phyloP scores from a whole-genome alignment of 1,139 yeast genomes.

The Citeromyces hawaiiensis region DNA sequence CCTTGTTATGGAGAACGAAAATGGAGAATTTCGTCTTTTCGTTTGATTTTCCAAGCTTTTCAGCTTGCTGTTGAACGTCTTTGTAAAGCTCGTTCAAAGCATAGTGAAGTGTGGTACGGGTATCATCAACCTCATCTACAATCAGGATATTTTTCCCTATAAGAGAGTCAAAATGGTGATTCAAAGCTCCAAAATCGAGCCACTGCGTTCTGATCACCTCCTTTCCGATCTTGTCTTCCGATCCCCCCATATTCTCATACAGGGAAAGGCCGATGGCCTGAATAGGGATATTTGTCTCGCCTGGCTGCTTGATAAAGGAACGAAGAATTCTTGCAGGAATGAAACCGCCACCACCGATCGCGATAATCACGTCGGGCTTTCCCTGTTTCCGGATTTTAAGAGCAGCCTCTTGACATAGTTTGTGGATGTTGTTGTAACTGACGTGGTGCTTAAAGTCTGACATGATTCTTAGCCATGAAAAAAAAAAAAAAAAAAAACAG shows the following conservation, averaged over 20 bases:
- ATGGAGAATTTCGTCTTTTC: slow-evolving; percentile 64
- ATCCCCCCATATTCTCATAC: slow-evolving; percentile 61
- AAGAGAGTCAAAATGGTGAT: slow-evolving; percentile 34
- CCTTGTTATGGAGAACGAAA: slow-evolving; percentile 88
- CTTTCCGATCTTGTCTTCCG: slow-evolving; percentile 59
- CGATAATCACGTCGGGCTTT: slow-evolving; percentile 44
- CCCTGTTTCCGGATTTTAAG: slow-evolving; percentile 47
- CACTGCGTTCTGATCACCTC: slow-evolving; percentile 91
- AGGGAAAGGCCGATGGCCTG: slow-evolving; percentile 89
- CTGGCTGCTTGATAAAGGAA: slow-evolving; percentile 77
- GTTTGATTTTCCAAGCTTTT: slow-evolving; percentile 27
- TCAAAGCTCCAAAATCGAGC: slow-evolving; percentile 43
- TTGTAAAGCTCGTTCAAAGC: slow-evolving; percentile 80
- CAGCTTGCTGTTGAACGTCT: slow-evolving; percentile 54
- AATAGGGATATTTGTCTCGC: slow-evolving; percentile 79
- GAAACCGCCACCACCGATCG: slow-evolving; percentile 85
- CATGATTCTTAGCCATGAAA: slow-evolving; percentile 11
- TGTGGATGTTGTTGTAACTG: slow-evolving; percentile 87
- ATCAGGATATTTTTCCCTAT: slow-evolving; percentile 75
- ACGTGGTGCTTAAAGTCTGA: slow-evolving; percentile 49
- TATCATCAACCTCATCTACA: slow-evolving; percentile 92
- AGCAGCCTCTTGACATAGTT: slow-evolving; percentile 81
- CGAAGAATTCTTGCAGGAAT: slow-evolving; percentile 93
- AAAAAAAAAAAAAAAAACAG: not conserved
- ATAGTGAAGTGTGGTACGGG: slow-evolving; percentile 88